These are phyloP conservation scores for Cladosporium halotolerans DNA, from an alignment of 2,329 filamentous ascomycete species.

Conservation along the genomic window DNA sequence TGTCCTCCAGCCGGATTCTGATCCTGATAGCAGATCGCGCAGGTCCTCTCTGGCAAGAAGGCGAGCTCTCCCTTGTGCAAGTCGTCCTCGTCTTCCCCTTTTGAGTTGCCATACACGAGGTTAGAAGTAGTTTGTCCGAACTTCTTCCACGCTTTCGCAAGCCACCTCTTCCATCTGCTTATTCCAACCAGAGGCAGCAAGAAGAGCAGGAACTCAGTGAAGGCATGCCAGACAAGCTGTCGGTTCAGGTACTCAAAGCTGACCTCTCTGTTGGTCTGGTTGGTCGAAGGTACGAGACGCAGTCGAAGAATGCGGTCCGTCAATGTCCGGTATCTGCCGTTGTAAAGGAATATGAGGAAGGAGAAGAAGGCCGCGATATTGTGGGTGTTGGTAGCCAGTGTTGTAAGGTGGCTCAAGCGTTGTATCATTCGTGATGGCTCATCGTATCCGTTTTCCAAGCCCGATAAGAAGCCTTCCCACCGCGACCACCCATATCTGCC, in stretches of 20 bases:
- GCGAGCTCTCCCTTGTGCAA: constrained; percentile 59
- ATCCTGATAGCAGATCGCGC: constrained; percentile 93
- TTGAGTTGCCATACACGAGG: constrained; percentile 31
- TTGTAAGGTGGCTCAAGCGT: constrained; percentile 62
- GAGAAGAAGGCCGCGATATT: constrained; percentile 75
- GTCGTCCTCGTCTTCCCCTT: constrained; percentile 40
- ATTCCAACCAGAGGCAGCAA: constrained; percentile 95
- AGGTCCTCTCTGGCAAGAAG: constrained; percentile 88
- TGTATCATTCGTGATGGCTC: constrained; percentile 45
- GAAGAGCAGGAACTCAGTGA: constrained; percentile 97
- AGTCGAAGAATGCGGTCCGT: constrained; percentile 79
- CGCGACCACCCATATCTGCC: constrained; percentile 87
- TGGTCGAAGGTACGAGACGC: constrained; percentile 76
- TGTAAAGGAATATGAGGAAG: constrained; percentile 84
- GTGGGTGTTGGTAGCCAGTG: constrained; percentile 64
- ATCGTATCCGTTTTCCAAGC: constrained; percentile 69
- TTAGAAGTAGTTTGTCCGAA: constrained; percentile 56
- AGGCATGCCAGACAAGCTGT: constrained; percentile 98
- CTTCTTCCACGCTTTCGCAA: constrained; percentile 79
- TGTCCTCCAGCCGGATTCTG: constrained; percentile 63
- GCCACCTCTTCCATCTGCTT: constrained; percentile 83
- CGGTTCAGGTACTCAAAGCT: constrained; percentile 97
- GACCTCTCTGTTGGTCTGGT: constrained; percentile 81
- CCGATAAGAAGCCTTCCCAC: constrained; percentile 81
- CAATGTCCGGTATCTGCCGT: constrained; percentile 84